Percentiles rank a stretch among this genome's conserved stretches.
phyloP scores from a whole-genome alignment of 306 rosid species.

The Neltuma alba region DNA sequence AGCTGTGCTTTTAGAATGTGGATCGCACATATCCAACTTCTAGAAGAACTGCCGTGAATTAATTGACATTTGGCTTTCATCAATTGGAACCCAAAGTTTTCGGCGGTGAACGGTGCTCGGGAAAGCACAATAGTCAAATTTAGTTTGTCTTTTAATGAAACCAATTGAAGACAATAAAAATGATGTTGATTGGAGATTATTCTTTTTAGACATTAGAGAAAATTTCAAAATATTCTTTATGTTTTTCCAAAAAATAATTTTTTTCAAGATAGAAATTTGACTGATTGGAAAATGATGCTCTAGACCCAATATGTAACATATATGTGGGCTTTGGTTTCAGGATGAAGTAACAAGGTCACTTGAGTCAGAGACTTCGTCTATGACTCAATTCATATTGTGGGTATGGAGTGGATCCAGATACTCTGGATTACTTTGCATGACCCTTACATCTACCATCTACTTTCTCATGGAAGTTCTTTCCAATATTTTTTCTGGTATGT shows the following conservation, averaged over 20 bases:
- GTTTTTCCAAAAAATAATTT: neutral
- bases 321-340: conserved; percentile 41
- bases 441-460: conserved; percentile 68
- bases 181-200: neutral
- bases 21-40: neutral
- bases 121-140: neutral
- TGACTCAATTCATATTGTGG: conserved; percentile 62
- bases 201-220: neutral
- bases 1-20: neutral
- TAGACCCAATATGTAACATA: conserved; percentile 5
- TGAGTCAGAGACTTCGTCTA: conserved; percentile 58
- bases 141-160: neutral
- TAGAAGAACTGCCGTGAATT: neutral
- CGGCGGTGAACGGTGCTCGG: neutral
- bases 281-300: conserved; percentile 14
- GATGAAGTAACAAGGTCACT: conserved; percentile 58
- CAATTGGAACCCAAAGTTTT: neutral
- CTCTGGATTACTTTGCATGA: conserved; percentile 83
- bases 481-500: conserved; percentile 64
- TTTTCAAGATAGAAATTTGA: neutral
- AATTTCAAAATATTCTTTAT: too few relatives aligned
- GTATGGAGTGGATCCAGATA: conserved; percentile 86
- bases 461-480: conserved; percentile 78
- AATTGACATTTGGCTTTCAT: neutral
- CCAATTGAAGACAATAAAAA: neutral